Evolutionary conservation across 2,329 filamentous ascomycete genomes (phyloP).

Genomic region (Dothidotthia symphoricarpi): DNA sequence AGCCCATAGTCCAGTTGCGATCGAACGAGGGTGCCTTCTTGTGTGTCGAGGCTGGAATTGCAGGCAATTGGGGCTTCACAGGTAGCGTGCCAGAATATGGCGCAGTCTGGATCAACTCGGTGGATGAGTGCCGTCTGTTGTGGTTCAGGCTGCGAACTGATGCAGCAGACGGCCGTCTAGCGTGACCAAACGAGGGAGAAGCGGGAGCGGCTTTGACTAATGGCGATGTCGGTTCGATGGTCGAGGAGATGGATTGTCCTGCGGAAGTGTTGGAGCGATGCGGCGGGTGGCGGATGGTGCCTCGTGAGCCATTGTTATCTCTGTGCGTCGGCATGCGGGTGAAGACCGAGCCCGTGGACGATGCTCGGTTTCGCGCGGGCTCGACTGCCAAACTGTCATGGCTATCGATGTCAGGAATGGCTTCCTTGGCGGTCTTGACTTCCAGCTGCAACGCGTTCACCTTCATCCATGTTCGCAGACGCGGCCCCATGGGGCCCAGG

Average conservation of each 20-base stretch:
- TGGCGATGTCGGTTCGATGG: conserved; percentile 44
- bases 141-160: conserved; percentile 81
- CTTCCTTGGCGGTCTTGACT: conserved; percentile 58
- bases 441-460: conserved; percentile 90
- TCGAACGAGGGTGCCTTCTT: conserved; percentile 60
- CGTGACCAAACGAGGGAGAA: conserved; percentile 42
- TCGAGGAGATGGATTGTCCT: conserved; percentile 27
- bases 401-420: conserved; percentile 36
- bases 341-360: conserved; percentile 43
- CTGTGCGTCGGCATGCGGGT: conserved; percentile 41
- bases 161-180: conserved; percentile 68
- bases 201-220: conserved; percentile 46
- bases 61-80: conserved; percentile 20
- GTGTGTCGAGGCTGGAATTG: conserved; percentile 41
- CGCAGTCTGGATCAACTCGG: conserved; percentile 60
- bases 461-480: conserved; percentile 94
- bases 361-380: conserved; percentile 46
- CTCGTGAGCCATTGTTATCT: conserved; percentile 32
- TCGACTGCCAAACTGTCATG: conserved; percentile 39
- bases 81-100: conserved; percentile 22
- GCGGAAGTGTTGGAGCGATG: conserved; percentile 37
- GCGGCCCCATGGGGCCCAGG: conserved; percentile 81
- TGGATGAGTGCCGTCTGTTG: conserved; percentile 82
- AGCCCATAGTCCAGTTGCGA: conserved; percentile 57
- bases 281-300: conserved; percentile 25